phyloP scores from a whole-genome alignment of 1,139 yeast genomes.

The Suzukiozyma palmioleophila region DNA sequence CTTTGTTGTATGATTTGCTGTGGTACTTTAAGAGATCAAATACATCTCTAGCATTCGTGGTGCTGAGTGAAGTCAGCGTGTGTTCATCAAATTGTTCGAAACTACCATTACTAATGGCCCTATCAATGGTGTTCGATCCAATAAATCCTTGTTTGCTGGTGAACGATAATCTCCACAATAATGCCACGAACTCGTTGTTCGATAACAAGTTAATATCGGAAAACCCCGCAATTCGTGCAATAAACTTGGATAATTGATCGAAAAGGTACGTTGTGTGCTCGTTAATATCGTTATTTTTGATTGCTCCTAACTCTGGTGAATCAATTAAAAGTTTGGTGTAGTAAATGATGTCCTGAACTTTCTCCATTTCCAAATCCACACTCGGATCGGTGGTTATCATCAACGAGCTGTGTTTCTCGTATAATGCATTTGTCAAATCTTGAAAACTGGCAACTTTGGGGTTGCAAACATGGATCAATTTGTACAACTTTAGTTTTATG shows the following conservation, averaged over 20 bases:
- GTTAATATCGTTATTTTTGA: neutral
- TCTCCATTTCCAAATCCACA: slow-evolving; percentile 15
- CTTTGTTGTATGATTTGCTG: slow-evolving; percentile 9
- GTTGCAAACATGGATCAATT: slow-evolving; percentile 31
- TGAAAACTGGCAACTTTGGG: slow-evolving; percentile 26
- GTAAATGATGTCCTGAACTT: slow-evolving; percentile 23
- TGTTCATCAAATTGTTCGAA: slow-evolving; percentile 8
- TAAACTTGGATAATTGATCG: slow-evolving; percentile 25
- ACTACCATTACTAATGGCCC: slow-evolving; percentile 1
- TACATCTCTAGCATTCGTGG: slow-evolving; percentile 28
- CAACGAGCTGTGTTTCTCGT: slow-evolving; percentile 26
- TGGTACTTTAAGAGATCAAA: slow-evolving; percentile 22
- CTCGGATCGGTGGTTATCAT: slow-evolving; percentile 11
- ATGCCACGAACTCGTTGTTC: slow-evolving; percentile 27
- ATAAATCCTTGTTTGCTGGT: slow-evolving; percentile 13
- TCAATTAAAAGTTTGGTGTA: slow-evolving; percentile 33
- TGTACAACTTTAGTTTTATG: slow-evolving; percentile 32
- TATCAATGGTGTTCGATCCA: slow-evolving; percentile 24
- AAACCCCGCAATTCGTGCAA: slow-evolving; percentile 23
- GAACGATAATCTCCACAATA: slow-evolving; percentile 32
- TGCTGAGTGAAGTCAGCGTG: slow-evolving; percentile 15
- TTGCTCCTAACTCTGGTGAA: slow-evolving; percentile 21
- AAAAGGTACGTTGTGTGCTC: slow-evolving; percentile 12
- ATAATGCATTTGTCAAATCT: slow-evolving; percentile 19
- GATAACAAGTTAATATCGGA: slow-evolving; percentile 24